A percentile compares a stretch with the other conserved stretches of the same genome.
These are phyloP conservation scores for Galerina sulciceps DNA, from an alignment of 768 basidiomycete species.

Conservation along the genomic window DNA sequence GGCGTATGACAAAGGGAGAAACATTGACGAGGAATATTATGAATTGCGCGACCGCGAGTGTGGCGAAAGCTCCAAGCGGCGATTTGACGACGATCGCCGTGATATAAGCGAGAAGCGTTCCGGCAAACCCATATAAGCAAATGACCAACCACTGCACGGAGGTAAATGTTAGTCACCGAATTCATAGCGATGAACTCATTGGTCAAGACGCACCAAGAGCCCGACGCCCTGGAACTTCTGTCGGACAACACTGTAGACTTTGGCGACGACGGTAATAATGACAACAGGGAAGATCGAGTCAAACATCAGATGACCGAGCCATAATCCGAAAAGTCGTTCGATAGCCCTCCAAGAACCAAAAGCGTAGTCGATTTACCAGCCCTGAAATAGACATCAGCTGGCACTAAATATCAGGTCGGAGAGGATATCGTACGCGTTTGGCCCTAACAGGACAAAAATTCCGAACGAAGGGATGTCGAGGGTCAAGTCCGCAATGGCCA, in stretches of 20 bases:
- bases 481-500: conserved; percentile 68
- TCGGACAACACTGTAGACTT: conserved; percentile 59
- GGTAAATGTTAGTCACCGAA: neutral
- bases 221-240: conserved; percentile 74
- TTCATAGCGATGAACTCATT: neutral
- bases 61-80: conserved; percentile 73
- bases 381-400: conserved; percentile 34
- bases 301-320: conserved; percentile 81
- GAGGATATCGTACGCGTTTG: conserved; percentile 57
- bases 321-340: conserved; percentile 76
- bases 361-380: conserved; percentile 80
- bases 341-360: conserved; percentile 68
- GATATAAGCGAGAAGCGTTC: conserved; percentile 70
- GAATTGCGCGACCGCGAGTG: conserved; percentile 72
- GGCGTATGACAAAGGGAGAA: neutral
- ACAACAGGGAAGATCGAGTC: conserved; percentile 65
- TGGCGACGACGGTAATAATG: conserved; percentile 61
- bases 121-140: conserved; percentile 69
- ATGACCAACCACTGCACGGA: conserved; percentile 66
- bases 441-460: conserved; percentile 78
- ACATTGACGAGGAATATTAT: conserved; percentile 67
- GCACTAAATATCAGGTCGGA: neutral
- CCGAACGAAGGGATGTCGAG: conserved; percentile 72
- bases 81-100: conserved; percentile 62
- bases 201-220: conserved; percentile 46